Base-by-base conservation (phyloP, 2,329 filamentous ascomycete genomes). In the Trichoderma cornu-damae region DNA sequence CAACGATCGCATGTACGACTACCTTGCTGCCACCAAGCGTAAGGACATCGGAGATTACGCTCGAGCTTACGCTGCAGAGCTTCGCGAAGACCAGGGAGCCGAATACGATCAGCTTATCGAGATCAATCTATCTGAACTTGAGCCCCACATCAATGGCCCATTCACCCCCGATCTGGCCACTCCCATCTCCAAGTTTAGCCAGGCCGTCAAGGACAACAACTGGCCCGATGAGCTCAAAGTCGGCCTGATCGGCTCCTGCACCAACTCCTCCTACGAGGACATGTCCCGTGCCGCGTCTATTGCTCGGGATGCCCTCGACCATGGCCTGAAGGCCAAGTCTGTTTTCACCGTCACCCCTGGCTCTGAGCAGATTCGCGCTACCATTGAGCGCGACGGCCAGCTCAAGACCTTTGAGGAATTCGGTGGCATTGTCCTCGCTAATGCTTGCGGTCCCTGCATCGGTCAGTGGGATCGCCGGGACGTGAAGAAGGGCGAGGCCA, bases 111-210 rank as follows among this genome's bases (percentile, higher is more conserved):
- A 97, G 77, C 76, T 96, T 65, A 90, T 97, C 69, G 93, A 96
- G 78, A 90, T 99, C 77, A 93, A 99, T 81, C 84, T 99, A 56
- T 88, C 84, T 59, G 89, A 93, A 76, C 87, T 99, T 48, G 94
- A 99, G 81, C 94, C 94, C 65, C 90, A 97, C 74, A 91, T 99
- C 80, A 99, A 99, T 80, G 94, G 94, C 64, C 94, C 94, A 63
- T 97, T 97, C 84, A 99, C 94, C 26, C 94, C 94, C 61, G 94
- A 99, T 84, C 82, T 99, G 77, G 92, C 91, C 57, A 97, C 94
- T 6, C 94, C 94, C 51, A 95, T 99, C 73, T 96, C 90, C 77
- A 94, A 96, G 80, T 96, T 97, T 80, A 90, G 89, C 77, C 87
- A 95, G 70, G 90, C 90, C 65, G 93, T 93, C 69, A 91, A 95